These are phyloP conservation scores for Pleurotus ostreatus DNA, from an alignment of 768 basidiomycete species.

Conservation along the genomic window DNA sequence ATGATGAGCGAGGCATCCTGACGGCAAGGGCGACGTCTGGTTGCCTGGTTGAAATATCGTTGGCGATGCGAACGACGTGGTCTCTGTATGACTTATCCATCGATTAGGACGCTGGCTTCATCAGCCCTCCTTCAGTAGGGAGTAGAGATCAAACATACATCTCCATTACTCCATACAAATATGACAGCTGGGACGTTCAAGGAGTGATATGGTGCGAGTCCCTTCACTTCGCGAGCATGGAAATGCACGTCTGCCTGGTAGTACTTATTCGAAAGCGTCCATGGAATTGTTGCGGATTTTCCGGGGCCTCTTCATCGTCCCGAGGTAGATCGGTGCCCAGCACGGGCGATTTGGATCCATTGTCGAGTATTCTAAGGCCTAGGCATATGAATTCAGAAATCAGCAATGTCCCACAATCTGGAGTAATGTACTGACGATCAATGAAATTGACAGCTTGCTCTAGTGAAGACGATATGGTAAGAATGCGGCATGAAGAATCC, in stretches of 20 bases:
- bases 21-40: conserved; percentile 75
- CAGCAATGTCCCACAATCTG: neutral
- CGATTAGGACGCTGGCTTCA: conserved; percentile 11
- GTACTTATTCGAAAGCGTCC: conserved; percentile 79
- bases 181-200: conserved; percentile 62
- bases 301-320: conserved; percentile 16
- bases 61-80: conserved; percentile 45
- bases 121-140: conserved; percentile 11
- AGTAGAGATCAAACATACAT: conserved; percentile 41
- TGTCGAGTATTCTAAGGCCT: neutral
- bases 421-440: conserved; percentile 7
- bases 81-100: conserved; percentile 51
- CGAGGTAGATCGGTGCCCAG: conserved; percentile 6
- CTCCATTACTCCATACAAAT: conserved; percentile 64
- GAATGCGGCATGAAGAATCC: conserved; percentile 26
- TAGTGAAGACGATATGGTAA: conserved; percentile 25
- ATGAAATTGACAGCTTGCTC: conserved; percentile 24
- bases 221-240: conserved; percentile 41
- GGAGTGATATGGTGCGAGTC: conserved; percentile 36
- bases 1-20: conserved; percentile 32
- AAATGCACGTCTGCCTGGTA: conserved; percentile 78
- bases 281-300: conserved; percentile 39
- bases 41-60: conserved; percentile 39
- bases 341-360: neutral
- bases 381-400: neutral